phyloP scores from a whole-genome alignment of 2,329 filamentous ascomycete species.

The Gnomoniopsis sp. region DNA sequence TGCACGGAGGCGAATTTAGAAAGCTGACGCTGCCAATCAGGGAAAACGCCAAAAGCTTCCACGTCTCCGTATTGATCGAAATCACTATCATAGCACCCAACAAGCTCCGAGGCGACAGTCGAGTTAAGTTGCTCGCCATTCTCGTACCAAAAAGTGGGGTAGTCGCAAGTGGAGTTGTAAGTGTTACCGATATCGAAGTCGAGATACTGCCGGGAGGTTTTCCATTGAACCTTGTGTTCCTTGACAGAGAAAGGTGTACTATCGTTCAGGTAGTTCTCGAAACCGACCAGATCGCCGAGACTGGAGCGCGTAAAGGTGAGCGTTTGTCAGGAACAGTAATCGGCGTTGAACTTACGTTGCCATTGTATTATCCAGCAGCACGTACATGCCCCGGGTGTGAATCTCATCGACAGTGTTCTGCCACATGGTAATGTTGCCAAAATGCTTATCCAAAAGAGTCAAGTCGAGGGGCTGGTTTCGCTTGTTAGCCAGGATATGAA shows the following conservation, averaged over 20 bases:
- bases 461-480: constrained; percentile 47
- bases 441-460: constrained; percentile 61
- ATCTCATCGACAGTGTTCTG: constrained; percentile 55
- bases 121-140: constrained; percentile 47
- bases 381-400: constrained; percentile 62
- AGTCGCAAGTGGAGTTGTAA: constrained; percentile 50
- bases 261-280: constrained; percentile 55
- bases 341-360: constrained; percentile 37
- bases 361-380: constrained; percentile 64
- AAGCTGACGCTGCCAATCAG: constrained; percentile 60
- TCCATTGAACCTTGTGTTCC: constrained; percentile 57
- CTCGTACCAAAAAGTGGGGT: constrained; percentile 60
- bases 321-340: not conserved
- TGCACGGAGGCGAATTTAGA: constrained; percentile 65
- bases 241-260: constrained; percentile 51
- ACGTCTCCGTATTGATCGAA: constrained; percentile 61
- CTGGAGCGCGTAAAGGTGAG: constrained; percentile 15
- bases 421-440: constrained; percentile 57
- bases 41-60: constrained; percentile 59
- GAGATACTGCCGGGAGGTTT: constrained; percentile 48
- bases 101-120: constrained; percentile 40
- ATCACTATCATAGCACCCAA: constrained; percentile 57
- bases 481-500: constrained; percentile 1
- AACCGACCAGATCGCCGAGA: constrained; percentile 61
- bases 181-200: constrained; percentile 54